phyloP scores from a whole-genome alignment of 2,329 filamentous ascomycete genomes.

The Didymella glomerata region DNA sequence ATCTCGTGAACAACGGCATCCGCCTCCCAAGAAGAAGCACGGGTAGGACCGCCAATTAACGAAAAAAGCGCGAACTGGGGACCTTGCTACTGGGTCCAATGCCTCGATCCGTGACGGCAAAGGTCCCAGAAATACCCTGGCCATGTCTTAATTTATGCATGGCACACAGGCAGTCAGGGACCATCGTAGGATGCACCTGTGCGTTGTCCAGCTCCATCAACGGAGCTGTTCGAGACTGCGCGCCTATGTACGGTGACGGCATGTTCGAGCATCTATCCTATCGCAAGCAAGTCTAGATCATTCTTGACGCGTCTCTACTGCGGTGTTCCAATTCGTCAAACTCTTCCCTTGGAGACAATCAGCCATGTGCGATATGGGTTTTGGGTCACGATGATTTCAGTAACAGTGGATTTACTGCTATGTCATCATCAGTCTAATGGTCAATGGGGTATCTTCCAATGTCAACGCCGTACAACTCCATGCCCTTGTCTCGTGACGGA shows the following conservation, averaged over 20 bases:
- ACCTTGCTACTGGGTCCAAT: background rate
- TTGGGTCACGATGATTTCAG: background rate
- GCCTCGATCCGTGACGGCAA: conserved; percentile 2
- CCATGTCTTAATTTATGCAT: conserved; percentile 5
- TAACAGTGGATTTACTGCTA: background rate
- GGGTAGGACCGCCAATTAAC: background rate
- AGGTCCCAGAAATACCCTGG: conserved; percentile 1
- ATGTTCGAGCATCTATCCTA: background rate
- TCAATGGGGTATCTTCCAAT: conserved; percentile 5
- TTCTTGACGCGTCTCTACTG: background rate
- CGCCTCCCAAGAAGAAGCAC: conserved; percentile 6
- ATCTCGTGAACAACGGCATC: conserved; percentile 32
- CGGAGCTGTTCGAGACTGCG: background rate
- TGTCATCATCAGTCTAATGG: background rate
- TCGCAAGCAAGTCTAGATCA: background rate
- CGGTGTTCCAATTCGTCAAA: background rate
- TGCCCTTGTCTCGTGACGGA: background rate
- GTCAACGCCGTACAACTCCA: conserved; percentile 1
- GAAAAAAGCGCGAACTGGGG: background rate
- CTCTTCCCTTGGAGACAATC: background rate
- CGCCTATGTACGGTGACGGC: conserved; percentile 8
- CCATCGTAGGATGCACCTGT: conserved; percentile 7
- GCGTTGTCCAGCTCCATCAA: conserved; percentile 5
- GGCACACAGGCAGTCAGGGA: conserved; percentile 5
- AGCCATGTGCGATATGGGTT: background rate